Base-by-base conservation (phyloP, 1,284 basidiomycete genomes). In the Cystobasidium pallidum region DNA sequence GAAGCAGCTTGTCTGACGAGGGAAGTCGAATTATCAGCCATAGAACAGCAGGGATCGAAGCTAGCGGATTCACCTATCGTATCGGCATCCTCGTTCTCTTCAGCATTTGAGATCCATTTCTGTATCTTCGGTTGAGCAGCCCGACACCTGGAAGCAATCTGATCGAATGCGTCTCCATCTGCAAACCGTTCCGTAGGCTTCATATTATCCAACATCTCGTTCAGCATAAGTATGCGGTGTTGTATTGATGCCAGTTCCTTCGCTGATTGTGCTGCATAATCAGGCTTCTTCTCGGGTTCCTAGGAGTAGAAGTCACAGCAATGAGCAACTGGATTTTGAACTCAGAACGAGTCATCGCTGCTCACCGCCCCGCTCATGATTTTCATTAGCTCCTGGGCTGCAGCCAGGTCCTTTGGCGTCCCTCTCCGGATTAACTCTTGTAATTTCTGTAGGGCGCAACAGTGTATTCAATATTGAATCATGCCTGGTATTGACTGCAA, bases 321-420 rank as follows among this genome's bases (percentile, higher is more conserved):
- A 36, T 45, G 7, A 21, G 51, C 24, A 21, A 28, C 34, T 13
- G 13, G 8, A 6, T 26, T n/a, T 36, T 36, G 30, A 36, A 32
- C 8, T 19, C 30, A 30, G 3, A 36, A 2, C 15, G 13, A 32
- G 19, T 34, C 4, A 57, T 19, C 6, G 19, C 6, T n/a, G 80
- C 83, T 75, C 72, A 84, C 84, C 1, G 95, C 95, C 34, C 95
- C 96, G 0, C 94, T 90, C 66, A 99, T 87, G 1, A 89, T 84
- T 81, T 98, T 98, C 94, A 99, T 99, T 54, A 99, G 85, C 78
- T 99, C 95, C 79, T 99, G 95, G 1, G 96, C 96, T 11, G 91
- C 92, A 0, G 91, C 91, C 6, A 99, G 86, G 81, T 99, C 96
- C 73, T 92, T 87, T 0, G 96, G 96, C 21, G 94, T 96, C 10